These are phyloP conservation scores for Ceriops tagal DNA, from an alignment of 345 rosid species.

Conservation along the genomic window DNA sequence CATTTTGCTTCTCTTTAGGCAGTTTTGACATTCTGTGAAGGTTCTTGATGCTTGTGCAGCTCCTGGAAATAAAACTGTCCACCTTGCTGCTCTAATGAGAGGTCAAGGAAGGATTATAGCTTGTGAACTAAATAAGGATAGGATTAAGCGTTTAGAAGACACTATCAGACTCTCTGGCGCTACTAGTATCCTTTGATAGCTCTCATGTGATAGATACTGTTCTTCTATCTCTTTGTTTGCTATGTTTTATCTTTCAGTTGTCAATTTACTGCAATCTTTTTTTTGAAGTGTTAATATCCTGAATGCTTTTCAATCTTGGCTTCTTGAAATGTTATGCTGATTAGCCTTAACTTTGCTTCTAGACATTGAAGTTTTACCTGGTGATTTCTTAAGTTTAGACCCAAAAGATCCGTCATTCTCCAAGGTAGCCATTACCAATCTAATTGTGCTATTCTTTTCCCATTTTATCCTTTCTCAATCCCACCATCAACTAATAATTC, in stretches of 20 bases:
- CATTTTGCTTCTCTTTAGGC: constrained; percentile 1
- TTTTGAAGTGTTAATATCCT: background rate
- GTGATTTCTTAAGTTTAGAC: constrained; percentile 66
- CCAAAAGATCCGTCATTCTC: constrained; percentile 52
- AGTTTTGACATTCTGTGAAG: constrained; percentile 39
- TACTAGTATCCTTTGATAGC: constrained; percentile 57
- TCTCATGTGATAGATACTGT: constrained; percentile 6
- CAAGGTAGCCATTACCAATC: constrained; percentile 39
- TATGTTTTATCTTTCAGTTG: background rate
- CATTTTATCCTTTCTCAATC: too few relatives aligned
- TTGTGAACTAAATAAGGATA: constrained; percentile 71
- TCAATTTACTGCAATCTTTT: background rate
- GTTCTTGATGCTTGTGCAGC: constrained; percentile 98
- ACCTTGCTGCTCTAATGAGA: constrained; percentile 88
- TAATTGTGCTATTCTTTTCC: too few relatives aligned
- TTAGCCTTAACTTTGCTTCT: constrained; percentile 36
- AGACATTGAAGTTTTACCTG: constrained; percentile 57
- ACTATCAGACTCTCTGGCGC: constrained; percentile 83
- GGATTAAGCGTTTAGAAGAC: constrained; percentile 61
- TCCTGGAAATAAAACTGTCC: constrained; percentile 96
- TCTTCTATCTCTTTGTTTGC: background rate
- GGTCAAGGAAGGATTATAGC: constrained; percentile 75
- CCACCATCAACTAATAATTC: too few relatives aligned
- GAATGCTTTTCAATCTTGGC: background rate
- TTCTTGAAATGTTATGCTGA: background rate